Evolutionary conservation across 2,329 filamentous ascomycete genomes (phyloP).

Genomic region (Tolypocladium pustulatum): DNA sequence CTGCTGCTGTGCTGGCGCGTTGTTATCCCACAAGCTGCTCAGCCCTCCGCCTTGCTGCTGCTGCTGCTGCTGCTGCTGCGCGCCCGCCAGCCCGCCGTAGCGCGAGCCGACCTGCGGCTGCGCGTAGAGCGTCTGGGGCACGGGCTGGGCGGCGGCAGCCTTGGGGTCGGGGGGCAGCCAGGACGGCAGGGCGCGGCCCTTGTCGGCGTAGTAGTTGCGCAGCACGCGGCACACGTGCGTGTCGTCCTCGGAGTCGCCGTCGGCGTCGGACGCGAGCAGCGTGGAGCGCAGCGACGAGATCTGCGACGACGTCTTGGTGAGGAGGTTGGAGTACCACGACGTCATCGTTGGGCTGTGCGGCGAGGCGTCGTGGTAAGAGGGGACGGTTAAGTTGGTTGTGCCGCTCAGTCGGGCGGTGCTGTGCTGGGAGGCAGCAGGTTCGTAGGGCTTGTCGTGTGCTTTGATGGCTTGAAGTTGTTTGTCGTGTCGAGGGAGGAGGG

Average conservation of each 20-base stretch:
- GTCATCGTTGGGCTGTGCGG: constrained; percentile 42
- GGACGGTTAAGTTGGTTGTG: neutral
- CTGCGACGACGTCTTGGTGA: constrained; percentile 54
- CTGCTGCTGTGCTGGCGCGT: constrained; percentile 20
- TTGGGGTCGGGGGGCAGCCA: constrained; percentile 93
- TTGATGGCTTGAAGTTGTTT: neutral
- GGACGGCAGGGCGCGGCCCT: constrained; percentile 65
- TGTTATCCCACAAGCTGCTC: constrained; percentile 49
- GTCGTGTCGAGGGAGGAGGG: neutral
- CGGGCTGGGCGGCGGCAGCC: constrained; percentile 11
- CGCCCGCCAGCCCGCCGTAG: constrained; percentile 36
- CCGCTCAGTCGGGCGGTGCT: neutral
- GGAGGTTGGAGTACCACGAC: constrained; percentile 70
- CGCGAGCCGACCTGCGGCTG: constrained; percentile 40
- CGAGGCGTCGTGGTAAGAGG: neutral
- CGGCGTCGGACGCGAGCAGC: constrained; percentile 54
- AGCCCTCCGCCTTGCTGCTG: constrained; percentile 23
- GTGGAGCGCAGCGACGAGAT: constrained; percentile 58
- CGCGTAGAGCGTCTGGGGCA: constrained; percentile 39
- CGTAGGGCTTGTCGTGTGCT: neutral
- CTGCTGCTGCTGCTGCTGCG: constrained; percentile 23
- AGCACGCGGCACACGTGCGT: constrained; percentile 91
- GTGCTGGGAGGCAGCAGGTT: neutral
- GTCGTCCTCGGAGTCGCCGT: constrained; percentile 75
- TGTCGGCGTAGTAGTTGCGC: constrained; percentile 85